Percentiles rank a stretch among this genome's conserved stretches.
Conservation (phyloP, 2,329 filamentous ascomycete genomes). For the Sclerotinia spermophila region DNA sequence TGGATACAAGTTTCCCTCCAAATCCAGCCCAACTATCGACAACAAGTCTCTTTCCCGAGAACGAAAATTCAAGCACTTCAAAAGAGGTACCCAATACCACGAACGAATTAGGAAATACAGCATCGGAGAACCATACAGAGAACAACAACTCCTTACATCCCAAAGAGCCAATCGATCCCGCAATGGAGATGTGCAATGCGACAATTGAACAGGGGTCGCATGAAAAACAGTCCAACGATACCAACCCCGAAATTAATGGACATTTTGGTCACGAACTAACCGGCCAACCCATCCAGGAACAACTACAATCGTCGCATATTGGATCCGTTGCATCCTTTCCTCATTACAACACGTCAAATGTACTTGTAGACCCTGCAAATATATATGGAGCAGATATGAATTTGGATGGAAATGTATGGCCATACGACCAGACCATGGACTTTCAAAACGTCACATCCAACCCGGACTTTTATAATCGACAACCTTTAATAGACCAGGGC, state of each 20-base stretch:
- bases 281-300: background rate
- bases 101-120: background rate
- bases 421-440: background rate
- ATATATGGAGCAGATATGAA: background rate
- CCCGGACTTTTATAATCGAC: background rate
- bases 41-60: background rate
- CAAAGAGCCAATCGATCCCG: background rate
- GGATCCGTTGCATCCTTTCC: background rate
- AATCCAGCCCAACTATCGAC: background rate
- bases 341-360: background rate
- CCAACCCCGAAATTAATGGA: background rate
- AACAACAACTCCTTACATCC: background rate
- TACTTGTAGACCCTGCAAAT: background rate
- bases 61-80: too few relatives aligned
- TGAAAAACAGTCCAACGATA: background rate
- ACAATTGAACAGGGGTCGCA: background rate
- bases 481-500: background rate
- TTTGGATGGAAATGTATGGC: background rate
- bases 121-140: background rate
- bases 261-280: background rate
- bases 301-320: background rate
- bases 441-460: background rate
- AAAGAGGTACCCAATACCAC: background rate
- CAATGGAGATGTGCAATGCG: background rate
- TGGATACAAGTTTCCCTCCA: background rate